Evolutionary conservation across 2,329 filamentous ascomycete genomes (phyloP), one percentile per base, ranked within the genome.

Genomic region (Hypoxylon sp.): DNA sequence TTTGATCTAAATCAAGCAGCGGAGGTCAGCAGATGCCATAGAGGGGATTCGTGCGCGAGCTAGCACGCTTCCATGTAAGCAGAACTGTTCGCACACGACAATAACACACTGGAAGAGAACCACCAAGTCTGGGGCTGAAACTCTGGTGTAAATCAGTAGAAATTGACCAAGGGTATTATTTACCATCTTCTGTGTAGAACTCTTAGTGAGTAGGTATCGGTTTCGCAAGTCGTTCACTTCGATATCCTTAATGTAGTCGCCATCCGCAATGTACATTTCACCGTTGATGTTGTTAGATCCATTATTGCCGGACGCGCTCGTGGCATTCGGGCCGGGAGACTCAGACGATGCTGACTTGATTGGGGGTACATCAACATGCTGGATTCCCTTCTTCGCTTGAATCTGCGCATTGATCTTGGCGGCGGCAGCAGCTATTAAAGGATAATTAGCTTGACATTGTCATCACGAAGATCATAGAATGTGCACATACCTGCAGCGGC

Each of bases 181-280:
- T 98, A 99, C 96, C 95, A 96, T 97, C 89, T 97, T 97, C 86
- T 98, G 96, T 73, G 94, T 97, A 76, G 93, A 92, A 77, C 94
- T 94, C 85, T 98, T 98, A 72, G 95, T 99, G 83, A 99, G 87
- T 80, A 94, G 91, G 81, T 99, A 99, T 75, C 95, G 93, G 80
- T 98, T 99, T 72, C 95, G 91, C 77, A 98, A 83, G 81, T 98
- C 95, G 81, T 99, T 99, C 84, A 99, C 93, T 84, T 98, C 96
- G 77, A 99, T 97, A 78, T 99, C 96, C 81, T 97, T 96, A 82
- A 99, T 98, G 80, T 93, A 98, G 82, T 99, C 96, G 75, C 96
- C 96, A 79, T 98, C 96, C 68, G 94, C 92, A 75, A 97, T 92
- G 79, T 98, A 98, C 79, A 97, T 92, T 76, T 97, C 93, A 75